A percentile compares a stretch with the other conserved stretches of the same genome.
Conservation (phyloP, 495 filamentous ascomycete species). For the Aspergillus nidulans region DNA sequence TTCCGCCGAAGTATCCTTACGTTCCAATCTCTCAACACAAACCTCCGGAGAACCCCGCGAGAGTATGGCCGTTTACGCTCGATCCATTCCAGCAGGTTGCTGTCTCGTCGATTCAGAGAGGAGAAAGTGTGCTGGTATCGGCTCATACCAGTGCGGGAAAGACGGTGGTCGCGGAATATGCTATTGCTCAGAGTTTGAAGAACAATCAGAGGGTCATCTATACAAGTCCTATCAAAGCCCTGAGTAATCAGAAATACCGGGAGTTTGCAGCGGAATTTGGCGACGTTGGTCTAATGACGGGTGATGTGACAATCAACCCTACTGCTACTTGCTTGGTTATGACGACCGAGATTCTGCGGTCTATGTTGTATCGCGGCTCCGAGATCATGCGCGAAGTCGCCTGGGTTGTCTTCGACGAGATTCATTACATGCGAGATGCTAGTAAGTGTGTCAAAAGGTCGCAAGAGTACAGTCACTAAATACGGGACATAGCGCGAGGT, state of each 20-base stretch:
- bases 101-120: constrained; percentile 87
- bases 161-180: constrained; percentile 96
- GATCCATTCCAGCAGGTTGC: constrained; percentile 96
- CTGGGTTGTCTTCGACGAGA: constrained; percentile 98
- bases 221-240: constrained; percentile 96
- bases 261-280: constrained; percentile 95
- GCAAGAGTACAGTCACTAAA: too few relatives aligned
- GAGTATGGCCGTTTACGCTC: constrained; percentile 79
- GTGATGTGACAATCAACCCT: constrained; percentile 98
- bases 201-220: constrained; percentile 98
- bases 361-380: constrained; percentile 96
- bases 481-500: constrained; percentile 57
- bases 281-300: constrained; percentile 97
- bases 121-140: constrained; percentile 93
- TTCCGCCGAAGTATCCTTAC: constrained; percentile 91
- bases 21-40: constrained; percentile 88
- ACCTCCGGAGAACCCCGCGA: constrained; percentile 75
- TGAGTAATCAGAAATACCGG: constrained; percentile 97
- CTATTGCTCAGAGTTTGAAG: constrained; percentile 95
- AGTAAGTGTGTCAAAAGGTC: constrained; percentile 25
- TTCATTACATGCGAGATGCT: constrained; percentile 96
- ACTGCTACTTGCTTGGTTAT: constrained; percentile 97
- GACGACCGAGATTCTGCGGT: constrained; percentile 97
- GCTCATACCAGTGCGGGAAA: constrained; percentile 98
- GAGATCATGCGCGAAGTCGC: constrained; percentile 99